Evolutionary conservation across 2,329 filamentous ascomycete species (phyloP).

Genomic region (Xylaria sp.): DNA sequence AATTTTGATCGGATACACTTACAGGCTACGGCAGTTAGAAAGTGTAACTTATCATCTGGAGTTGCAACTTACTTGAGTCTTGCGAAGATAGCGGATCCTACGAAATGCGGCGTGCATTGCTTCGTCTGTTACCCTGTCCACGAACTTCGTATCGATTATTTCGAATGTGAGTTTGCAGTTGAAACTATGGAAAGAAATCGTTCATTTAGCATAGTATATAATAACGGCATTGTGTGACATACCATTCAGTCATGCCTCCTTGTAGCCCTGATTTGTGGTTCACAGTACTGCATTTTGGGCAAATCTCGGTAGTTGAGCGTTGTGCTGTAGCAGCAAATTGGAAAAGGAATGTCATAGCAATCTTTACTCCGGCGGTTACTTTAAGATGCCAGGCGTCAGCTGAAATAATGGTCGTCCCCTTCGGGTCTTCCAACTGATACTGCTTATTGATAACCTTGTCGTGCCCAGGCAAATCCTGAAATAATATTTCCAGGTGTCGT

Average conservation of each 20-base stretch:
- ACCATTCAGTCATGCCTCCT: background rate
- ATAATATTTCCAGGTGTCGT: conserved; percentile 1
- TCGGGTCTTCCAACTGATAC: background rate
- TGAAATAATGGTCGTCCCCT: background rate
- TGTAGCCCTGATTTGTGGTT: background rate
- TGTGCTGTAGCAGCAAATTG: background rate
- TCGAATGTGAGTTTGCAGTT: background rate
- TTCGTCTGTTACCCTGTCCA: too few relatives aligned
- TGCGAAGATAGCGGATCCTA: background rate
- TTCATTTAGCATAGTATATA: background rate
- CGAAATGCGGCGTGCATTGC: background rate
- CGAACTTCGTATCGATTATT: background rate
- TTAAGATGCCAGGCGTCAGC: background rate
- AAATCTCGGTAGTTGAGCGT: background rate
- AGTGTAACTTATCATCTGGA: background rate
- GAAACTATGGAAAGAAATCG: background rate
- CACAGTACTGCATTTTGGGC: background rate
- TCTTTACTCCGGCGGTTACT: background rate
- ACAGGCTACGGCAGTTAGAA: background rate
- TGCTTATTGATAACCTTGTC: background rate
- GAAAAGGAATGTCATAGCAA: background rate
- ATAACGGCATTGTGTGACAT: background rate
- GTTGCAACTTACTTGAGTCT: background rate
- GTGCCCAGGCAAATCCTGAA: background rate
- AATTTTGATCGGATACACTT: background rate